These are phyloP conservation scores for Nectriaceae sp. DNA, from an alignment of 2,329 filamentous ascomycete genomes.

Conservation along the genomic window DNA sequence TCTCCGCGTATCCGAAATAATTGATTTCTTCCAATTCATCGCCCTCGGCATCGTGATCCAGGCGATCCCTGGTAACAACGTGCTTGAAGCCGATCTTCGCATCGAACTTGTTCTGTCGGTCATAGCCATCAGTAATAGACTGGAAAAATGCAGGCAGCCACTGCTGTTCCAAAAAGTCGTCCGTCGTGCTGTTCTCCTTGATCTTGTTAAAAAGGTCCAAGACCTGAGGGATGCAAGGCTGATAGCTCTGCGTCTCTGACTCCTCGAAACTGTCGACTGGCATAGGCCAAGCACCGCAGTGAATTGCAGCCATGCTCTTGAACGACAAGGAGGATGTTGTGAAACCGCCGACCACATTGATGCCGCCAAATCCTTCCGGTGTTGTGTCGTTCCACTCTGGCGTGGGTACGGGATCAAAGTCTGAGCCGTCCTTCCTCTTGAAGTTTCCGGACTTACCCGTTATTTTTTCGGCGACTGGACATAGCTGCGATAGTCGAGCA, in stretches of 20 bases:
- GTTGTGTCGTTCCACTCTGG: constrained; percentile 26
- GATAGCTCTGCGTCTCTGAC: constrained; percentile 42
- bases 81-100: constrained; percentile 35
- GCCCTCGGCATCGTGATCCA: constrained; percentile 24
- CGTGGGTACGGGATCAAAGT: constrained; percentile 29
- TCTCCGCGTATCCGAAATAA: constrained; percentile 35
- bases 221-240: constrained; percentile 46
- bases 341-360: constrained; percentile 42
- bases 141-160: constrained; percentile 38
- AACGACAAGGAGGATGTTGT: constrained; percentile 46
- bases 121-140: constrained; percentile 36
- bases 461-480: constrained; percentile 22
- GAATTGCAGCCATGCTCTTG: constrained; percentile 44
- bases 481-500: constrained; percentile 28
- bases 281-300: constrained; percentile 46
- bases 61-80: constrained; percentile 31
- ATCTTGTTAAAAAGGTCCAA: constrained; percentile 36
- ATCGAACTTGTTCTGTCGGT: constrained; percentile 37
- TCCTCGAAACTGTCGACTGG: constrained; percentile 46
- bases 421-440: constrained; percentile 25
- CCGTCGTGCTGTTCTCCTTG: constrained; percentile 18
- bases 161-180: constrained; percentile 29
- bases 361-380: constrained; percentile 36
- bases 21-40: constrained; percentile 17
- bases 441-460: constrained; percentile 24